Conservation (phyloP, 495 filamentous ascomycete species). For the Penicillium salamii region DNA sequence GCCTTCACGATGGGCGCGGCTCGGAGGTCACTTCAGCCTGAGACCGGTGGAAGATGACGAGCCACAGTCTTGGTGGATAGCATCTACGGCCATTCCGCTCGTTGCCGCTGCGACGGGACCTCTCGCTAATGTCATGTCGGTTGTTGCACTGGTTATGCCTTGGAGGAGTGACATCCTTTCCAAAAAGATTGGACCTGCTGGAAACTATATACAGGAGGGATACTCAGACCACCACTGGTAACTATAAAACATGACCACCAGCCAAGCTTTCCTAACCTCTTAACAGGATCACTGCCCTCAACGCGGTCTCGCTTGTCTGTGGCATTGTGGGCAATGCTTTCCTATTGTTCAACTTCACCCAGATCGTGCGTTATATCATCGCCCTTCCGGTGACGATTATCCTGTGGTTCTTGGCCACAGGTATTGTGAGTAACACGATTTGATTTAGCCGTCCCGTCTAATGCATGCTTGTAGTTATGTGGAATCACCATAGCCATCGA, state of each 20-base stretch:
- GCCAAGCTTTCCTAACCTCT: conserved; percentile 1
- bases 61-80: conserved; percentile 70
- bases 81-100: conserved; percentile 72
- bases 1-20: conserved; percentile 16
- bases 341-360: conserved; percentile 82
- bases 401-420: conserved; percentile 64
- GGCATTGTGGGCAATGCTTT: conserved; percentile 70
- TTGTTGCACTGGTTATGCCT: conserved; percentile 64
- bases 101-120: conserved; percentile 70
- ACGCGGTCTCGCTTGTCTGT: conserved; percentile 61
- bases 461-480: conserved; percentile 48
- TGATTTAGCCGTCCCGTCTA: background rate
- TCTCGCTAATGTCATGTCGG: conserved; percentile 73
- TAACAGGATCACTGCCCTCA: conserved; percentile 50
- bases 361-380: conserved; percentile 72
- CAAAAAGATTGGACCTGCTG: conserved; percentile 20
- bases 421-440: conserved; percentile 50
- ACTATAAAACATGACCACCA: background rate
- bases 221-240: conserved; percentile 55
- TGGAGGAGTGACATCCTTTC: conserved; percentile 55
- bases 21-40: conserved; percentile 30
- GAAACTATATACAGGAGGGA: conserved; percentile 37
- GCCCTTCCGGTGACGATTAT: conserved; percentile 68
- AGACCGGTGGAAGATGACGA: conserved; percentile 50
- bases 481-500: conserved; percentile 59